Evolutionary conservation across 805 yeast genomes (phyloP).

Genomic region (Spathaspora boniae): DNA sequence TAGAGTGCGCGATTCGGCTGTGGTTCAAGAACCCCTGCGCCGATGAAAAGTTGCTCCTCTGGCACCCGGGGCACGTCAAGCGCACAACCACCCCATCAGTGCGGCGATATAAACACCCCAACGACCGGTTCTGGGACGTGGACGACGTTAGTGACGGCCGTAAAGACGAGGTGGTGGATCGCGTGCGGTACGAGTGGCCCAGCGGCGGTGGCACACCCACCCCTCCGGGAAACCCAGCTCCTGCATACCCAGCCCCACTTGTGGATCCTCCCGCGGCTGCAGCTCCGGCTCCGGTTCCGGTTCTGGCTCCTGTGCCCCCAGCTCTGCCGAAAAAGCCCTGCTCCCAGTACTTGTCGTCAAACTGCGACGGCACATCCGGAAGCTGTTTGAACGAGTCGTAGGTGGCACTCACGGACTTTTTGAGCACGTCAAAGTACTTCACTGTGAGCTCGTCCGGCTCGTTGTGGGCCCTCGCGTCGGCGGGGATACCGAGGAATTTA

Average conservation of each 20-base stretch:
- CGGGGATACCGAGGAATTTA: slow-evolving; percentile 40
- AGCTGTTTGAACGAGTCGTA: slow-evolving; percentile 14
- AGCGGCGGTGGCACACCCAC: neutral
- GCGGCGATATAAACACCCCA: slow-evolving; percentile 57
- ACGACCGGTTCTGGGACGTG: slow-evolving; percentile 14
- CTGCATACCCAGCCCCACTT: too few relatives aligned
- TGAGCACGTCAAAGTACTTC: slow-evolving; percentile 38
- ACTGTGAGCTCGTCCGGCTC: slow-evolving; percentile 46
- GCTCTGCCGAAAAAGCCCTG: too few relatives aligned
- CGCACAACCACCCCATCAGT: slow-evolving; percentile 70
- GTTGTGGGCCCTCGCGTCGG: slow-evolving; percentile 33
- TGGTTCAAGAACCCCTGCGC: slow-evolving; percentile 83
- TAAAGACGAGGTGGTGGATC: slow-evolving; percentile 51
- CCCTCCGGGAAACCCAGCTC: too few relatives aligned
- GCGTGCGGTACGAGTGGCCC: slow-evolving; percentile 39
- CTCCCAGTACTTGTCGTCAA: neutral
- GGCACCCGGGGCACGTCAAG: slow-evolving; percentile 66
- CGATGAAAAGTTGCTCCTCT: slow-evolving; percentile 65
- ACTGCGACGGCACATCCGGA: slow-evolving; percentile 2
- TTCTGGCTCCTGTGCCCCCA: too few relatives aligned
- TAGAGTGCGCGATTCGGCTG: slow-evolving; percentile 69
- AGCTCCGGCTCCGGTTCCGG: too few relatives aligned
- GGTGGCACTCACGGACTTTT: slow-evolving; percentile 29
- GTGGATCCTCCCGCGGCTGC: too few relatives aligned
- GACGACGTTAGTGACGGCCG: slow-evolving; percentile 46